Evolutionary conservation across 176 grass and related monocot species (phyloP).

Genomic region (Oryza meyeriana): DNA sequence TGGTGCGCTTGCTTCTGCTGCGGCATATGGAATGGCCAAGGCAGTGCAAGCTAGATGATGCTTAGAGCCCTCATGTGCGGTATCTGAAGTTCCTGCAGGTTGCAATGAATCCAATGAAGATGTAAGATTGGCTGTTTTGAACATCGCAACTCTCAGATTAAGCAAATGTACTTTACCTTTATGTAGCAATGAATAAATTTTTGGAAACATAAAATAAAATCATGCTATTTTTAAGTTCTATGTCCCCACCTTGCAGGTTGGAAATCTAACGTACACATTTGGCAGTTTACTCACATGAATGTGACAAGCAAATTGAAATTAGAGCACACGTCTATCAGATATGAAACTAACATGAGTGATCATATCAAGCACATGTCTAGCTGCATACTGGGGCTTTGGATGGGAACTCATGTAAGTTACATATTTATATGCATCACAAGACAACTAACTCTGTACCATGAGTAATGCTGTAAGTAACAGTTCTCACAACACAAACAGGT

Average conservation of each 20-base stretch:
- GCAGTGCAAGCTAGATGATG: constrained; percentile 57
- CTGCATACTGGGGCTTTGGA: neutral
- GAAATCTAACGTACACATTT: neutral
- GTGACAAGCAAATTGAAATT: constrained; percentile 17
- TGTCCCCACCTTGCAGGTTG: neutral
- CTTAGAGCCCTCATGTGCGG: neutral
- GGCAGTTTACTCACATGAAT: neutral
- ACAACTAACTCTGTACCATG: too few species aligned
- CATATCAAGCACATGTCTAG: neutral
- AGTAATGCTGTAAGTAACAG: neutral
- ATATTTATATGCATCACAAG: neutral
- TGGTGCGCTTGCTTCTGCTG: constrained; percentile 75
- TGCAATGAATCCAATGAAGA: constrained; percentile 20
- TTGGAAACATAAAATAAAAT: neutral
- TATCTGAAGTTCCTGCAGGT: constrained; percentile 1
- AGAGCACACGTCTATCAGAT: neutral
- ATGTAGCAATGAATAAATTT: neutral
- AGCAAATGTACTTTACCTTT: neutral
- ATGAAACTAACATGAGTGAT: neutral
- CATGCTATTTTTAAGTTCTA: neutral
- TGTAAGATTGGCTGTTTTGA: too few species aligned
- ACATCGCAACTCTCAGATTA: neutral
- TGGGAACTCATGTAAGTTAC: neutral
- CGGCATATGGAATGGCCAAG: constrained; percentile 74
- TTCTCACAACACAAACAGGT: neutral